These are phyloP conservation scores for Mycena kentingensis DNA, from an alignment of 768 basidiomycete genomes.

Conservation along the genomic window DNA sequence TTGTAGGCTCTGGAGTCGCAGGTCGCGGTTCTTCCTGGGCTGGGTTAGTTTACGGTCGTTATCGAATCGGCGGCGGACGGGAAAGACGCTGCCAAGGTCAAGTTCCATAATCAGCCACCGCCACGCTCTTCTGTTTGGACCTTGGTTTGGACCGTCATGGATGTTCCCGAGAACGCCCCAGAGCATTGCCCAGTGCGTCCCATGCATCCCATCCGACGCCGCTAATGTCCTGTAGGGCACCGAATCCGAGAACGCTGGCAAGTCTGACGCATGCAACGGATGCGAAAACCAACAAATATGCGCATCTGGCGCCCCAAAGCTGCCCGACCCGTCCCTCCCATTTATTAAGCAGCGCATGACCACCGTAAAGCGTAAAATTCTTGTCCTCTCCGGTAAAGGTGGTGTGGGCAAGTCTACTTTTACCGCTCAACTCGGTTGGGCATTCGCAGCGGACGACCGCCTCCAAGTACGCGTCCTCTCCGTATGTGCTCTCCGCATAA, in stretches of 20 bases:
- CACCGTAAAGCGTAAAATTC: conserved; percentile 86
- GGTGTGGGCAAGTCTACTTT: conserved; percentile 99
- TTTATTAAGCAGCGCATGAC: conserved; percentile 83
- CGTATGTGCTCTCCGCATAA: background rate
- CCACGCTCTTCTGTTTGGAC: no score
- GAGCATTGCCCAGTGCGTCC: conserved; percentile 87
- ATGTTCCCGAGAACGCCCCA: conserved; percentile 63
- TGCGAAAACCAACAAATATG: conserved; percentile 95
- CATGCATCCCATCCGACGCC: background rate
- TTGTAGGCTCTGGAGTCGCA: conserved; percentile 64
- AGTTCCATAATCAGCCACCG: background rate
- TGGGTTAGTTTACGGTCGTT: background rate
- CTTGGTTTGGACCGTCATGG: no score
- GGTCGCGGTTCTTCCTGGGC: conserved; percentile 68
- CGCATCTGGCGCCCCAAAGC: conserved; percentile 76
- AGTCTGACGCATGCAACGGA: conserved; percentile 87
- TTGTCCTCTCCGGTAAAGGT: conserved; percentile 95
- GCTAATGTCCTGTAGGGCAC: conserved; percentile 64
- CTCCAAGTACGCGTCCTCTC: conserved; percentile 60
- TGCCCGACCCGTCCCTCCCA: conserved; percentile 89
- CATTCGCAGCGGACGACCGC: conserved; percentile 92
- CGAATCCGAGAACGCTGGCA: conserved; percentile 93
- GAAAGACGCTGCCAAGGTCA: background rate
- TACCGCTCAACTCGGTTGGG: conserved; percentile 95
- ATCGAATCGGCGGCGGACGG: background rate